Conservation (phyloP, 148 eudicot species). For the Spergularia bocconei region DNA sequence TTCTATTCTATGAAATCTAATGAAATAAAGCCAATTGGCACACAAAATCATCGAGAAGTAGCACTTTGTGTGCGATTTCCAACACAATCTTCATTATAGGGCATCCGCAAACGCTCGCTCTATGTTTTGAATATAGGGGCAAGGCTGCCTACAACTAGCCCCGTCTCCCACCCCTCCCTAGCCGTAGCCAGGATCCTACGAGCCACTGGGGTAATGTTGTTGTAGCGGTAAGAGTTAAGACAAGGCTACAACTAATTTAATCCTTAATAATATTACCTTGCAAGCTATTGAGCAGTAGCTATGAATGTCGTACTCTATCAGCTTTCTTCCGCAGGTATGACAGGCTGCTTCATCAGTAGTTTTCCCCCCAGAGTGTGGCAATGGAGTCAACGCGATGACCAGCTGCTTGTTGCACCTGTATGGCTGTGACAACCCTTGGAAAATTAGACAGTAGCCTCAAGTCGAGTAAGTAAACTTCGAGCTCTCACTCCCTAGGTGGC, state of each 20-base stretch:
- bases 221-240: background rate
- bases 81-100: background rate
- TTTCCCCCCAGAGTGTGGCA: conserved; percentile 41
- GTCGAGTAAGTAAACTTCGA: background rate
- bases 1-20: background rate
- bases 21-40: background rate
- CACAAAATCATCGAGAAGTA: background rate
- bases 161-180: too few relatives aligned
- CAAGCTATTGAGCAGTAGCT: conserved; percentile 54
- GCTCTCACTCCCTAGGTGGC: background rate
- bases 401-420: conserved; percentile 55
- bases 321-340: conserved; percentile 38
- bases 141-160: too few relatives aligned
- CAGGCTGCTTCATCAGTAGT: conserved; percentile 33
- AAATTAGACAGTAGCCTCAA: background rate
- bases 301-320: conserved; percentile 34
- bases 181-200: too few relatives aligned
- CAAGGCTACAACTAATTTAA: background rate
- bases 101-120: too few relatives aligned
- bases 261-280: conserved; percentile 37
- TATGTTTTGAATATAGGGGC: too few relatives aligned
- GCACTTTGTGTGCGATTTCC: background rate
- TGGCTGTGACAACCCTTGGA: conserved; percentile 32
- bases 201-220: too few relatives aligned
- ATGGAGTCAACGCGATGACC: conserved; percentile 48